A percentile compares a stretch with the other conserved stretches of the same genome.
Evolutionary conservation across 768 basidiomycete genomes (phyloP).

Genomic region (Serendipita indica): DNA sequence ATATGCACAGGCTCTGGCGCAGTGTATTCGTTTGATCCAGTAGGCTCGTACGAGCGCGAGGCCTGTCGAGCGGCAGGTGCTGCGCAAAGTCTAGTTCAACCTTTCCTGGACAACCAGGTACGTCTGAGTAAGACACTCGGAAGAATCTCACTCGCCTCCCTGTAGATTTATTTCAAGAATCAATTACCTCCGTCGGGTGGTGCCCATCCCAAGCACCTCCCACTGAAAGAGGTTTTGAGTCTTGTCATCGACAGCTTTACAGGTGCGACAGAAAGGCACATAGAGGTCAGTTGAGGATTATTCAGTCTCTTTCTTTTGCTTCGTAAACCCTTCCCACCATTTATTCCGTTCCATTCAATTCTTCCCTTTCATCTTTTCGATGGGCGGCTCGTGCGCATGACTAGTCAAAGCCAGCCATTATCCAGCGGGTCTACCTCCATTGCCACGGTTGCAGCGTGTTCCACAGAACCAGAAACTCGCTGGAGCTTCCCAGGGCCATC

Average conservation of each 20-base stretch:
- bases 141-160: background rate
- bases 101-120: slow-evolving; percentile 97
- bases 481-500: no score
- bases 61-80: slow-evolving; percentile 92
- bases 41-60: slow-evolving; percentile 95
- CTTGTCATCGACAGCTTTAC: slow-evolving; percentile 96
- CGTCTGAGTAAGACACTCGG: slow-evolving; percentile 21
- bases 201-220: slow-evolving; percentile 65
- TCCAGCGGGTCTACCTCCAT: no score
- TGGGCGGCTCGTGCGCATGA: background rate
- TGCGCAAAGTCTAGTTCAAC: slow-evolving; percentile 87
- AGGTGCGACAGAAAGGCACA: slow-evolving; percentile 93
- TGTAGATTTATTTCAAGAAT: slow-evolving; percentile 95
- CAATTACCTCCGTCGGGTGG: slow-evolving; percentile 61
- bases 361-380: background rate
- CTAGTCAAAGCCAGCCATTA: no score
- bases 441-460: no score
- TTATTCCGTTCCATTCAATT: background rate
- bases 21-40: slow-evolving; percentile 99
- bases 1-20: slow-evolving; percentile 82
- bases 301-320: background rate
- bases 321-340: background rate
- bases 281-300: slow-evolving; percentile 51
- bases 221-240: slow-evolving; percentile 60
- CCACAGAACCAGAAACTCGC: no score